Conservation (phyloP, 495 filamentous ascomycete species). For the Tuber microsphaerosporum region DNA sequence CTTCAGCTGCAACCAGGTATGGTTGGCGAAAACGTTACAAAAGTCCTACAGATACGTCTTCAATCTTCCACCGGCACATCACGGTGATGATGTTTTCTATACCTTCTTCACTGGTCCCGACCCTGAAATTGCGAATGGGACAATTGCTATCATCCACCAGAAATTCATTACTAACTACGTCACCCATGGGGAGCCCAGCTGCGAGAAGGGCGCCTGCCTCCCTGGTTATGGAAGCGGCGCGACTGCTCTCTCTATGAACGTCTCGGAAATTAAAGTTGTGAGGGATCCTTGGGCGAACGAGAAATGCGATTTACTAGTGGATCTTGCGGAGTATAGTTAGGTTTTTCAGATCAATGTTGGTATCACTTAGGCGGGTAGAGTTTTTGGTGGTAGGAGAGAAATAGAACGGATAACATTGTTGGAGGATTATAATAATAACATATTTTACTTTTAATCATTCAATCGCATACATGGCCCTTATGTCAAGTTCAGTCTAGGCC, state of each 20-base stretch:
- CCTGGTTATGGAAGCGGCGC: slow-evolving; percentile 9
- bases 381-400: not conserved
- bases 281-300: slow-evolving; percentile 28
- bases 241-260: slow-evolving; percentile 22
- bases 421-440: not conserved
- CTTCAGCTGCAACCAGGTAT: slow-evolving; percentile 51
- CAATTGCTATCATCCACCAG: slow-evolving; percentile 39
- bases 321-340: slow-evolving; percentile 3
- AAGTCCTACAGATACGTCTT: slow-evolving; percentile 57
- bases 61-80: slow-evolving; percentile 53
- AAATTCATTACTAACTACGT: slow-evolving; percentile 27
- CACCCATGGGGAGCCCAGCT: slow-evolving; percentile 22
- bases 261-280: slow-evolving; percentile 18
- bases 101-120: slow-evolving; percentile 51
- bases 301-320: slow-evolving; percentile 22
- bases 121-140: slow-evolving; percentile 22
- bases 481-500: not conserved
- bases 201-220: slow-evolving; percentile 20
- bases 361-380: not conserved
- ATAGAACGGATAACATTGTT: not conserved
- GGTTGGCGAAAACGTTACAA: slow-evolving; percentile 48
- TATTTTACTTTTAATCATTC: not conserved
- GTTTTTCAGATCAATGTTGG: not conserved
- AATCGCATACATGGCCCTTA: not conserved
- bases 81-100: slow-evolving; percentile 52